A percentile compares a stretch with the other conserved stretches of the same genome.
These are phyloP conservation scores for Trifolium dubium DNA, from an alignment of 306 rosid genomes.

Conservation along the genomic window DNA sequence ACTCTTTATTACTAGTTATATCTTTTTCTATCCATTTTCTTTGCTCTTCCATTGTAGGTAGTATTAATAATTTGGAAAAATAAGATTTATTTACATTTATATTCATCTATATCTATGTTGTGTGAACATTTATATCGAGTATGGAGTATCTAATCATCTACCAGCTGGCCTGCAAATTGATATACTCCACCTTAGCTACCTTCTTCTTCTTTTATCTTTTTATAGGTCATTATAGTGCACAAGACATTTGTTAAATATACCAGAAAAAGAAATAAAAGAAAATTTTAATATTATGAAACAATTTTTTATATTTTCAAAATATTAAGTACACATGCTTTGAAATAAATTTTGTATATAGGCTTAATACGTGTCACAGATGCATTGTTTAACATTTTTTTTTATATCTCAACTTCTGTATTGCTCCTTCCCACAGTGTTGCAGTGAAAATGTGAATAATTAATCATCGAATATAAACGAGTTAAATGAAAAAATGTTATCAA, in stretches of 20 bases:
- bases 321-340: too few species aligned
- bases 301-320: too few species aligned
- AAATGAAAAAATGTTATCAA: not conserved
- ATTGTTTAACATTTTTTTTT: too few species aligned
- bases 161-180: not conserved
- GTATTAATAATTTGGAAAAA: not conserved
- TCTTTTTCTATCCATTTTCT: not conserved
- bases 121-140: not conserved
- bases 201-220: not conserved
- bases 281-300: too few species aligned
- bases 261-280: too few species aligned
- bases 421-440: not conserved
- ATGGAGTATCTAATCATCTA: not conserved
- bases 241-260: too few species aligned
- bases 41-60: not conserved
- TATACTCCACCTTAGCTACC: not conserved
- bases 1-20: not conserved
- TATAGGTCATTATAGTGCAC: too few species aligned
- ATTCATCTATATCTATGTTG: not conserved
- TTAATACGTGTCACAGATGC: too few species aligned
- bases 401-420: too few species aligned
- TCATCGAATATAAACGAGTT: not conserved
- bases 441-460: not conserved
- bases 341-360: too few species aligned
- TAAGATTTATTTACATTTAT: not conserved